Evolutionary conservation across 257 asterid species (phyloP), one percentile per base, ranked within the genome.

Genomic region (Fraxinus excelsior): DNA sequence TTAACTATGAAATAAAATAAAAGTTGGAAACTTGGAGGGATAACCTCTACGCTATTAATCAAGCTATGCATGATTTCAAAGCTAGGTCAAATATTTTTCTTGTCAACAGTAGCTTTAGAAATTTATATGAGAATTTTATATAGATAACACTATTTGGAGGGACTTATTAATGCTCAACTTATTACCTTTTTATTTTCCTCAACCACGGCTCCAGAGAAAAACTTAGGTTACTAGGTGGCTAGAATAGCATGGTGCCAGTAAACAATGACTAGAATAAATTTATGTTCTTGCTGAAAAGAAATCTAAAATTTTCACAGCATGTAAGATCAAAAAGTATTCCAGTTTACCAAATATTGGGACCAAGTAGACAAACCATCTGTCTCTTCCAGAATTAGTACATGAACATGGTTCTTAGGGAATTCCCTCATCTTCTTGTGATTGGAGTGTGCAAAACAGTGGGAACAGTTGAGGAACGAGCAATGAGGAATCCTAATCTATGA

Each of bases 61-160:
- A 12, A 71, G 26, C 7, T 70, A 37, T 29, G 35, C 65, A 29
- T 66, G 71, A 28, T 18, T 21, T 51, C 19, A 67, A 65, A 42
- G 35, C 75, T 66, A 12, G 32, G 49, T 79, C 35, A 49, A 67
- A 25, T 44, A 9, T 67, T 35, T 67, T 23, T 38, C 5, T 71
- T 37, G 3, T 34, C n/a, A 75, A 38, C 23, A 38, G 49, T 26
- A 21, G 76, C 16, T 12, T 81, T 82, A 42, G 7, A 56, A 56
- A 40, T 38, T 58, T 56, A 75, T 56, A 75, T 70, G 40, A 16
- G 49, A 7, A 31, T 26, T 10, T 65, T 71, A 66, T 65, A 19
- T 21, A 0, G 13, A 49, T 11, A 35, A 25, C 64, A 51, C 37
- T 67, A 34, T 23, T 79, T 35, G 65, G 72, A 49, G 58, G 72